These are phyloP conservation scores for Pythium sp. DNA, from an alignment of 352 stramenopile genomes.

Conservation along the genomic window DNA sequence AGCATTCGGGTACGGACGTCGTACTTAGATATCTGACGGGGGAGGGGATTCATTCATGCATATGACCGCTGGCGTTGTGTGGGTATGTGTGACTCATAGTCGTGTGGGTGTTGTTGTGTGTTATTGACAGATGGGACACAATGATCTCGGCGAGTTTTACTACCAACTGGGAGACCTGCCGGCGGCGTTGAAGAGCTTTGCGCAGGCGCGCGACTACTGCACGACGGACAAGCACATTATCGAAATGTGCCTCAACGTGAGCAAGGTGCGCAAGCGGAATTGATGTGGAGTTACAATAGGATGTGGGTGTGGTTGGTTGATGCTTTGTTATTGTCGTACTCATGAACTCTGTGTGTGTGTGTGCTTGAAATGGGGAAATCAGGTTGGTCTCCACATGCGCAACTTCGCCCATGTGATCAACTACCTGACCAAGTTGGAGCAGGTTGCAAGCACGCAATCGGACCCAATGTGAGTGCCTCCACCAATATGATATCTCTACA, in stretches of 20 bases:
- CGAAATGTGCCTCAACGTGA: constrained; percentile 89
- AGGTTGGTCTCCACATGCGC: constrained; percentile 80
- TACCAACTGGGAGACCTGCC: constrained; percentile 78
- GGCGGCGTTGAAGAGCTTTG: constrained; percentile 81
- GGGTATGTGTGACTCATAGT: not conserved
- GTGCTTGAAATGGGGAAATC: not conserved
- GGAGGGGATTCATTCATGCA: not conserved
- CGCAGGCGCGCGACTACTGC: constrained; percentile 87
- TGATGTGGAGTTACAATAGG: not conserved
- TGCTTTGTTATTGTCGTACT: not conserved
- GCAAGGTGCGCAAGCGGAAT: constrained; percentile 47
- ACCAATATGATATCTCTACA: not conserved
- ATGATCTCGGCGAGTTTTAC: constrained; percentile 87
- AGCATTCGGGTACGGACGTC: constrained; percentile 68
- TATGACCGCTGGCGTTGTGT: not conserved
- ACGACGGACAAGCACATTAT: constrained; percentile 89
- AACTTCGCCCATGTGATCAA: constrained; percentile 86
- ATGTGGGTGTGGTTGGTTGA: not conserved
- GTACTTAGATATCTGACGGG: not conserved
- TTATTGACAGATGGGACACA: constrained; percentile 75
- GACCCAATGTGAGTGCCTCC: constrained; percentile 53
- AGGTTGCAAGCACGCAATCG: constrained; percentile 62
- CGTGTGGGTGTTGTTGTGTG: not conserved
- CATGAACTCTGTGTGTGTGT: not conserved
- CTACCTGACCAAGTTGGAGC: constrained; percentile 86